Base-by-base conservation (phyloP, 805 yeast species). In the Schwanniomyces pseudopolymorphus region DNA sequence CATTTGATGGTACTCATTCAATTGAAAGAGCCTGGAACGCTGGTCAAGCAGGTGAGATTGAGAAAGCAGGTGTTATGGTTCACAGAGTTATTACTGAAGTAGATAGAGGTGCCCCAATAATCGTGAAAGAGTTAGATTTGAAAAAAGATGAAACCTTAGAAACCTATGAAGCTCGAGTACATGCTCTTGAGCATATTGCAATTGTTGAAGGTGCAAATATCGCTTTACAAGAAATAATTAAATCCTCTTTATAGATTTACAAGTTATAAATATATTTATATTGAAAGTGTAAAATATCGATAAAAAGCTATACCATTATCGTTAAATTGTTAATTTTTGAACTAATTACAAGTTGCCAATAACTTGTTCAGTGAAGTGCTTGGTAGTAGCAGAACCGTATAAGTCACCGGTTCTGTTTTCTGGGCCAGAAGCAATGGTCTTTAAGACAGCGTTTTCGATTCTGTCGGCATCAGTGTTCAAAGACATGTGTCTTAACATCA, bases 401-500 rank as follows among this genome's bases (percentile, higher is more conserved):
- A 94, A 81, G 72, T 92, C 99, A 70, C 89, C 89, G 57, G 99
- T 94, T 84, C 96, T 89, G 83, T 88, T 87, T 70, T 87, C 94
- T 56, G 90, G 83, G 60, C 97, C 97, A 41, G 96, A 88, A 53
- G 98, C 98, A 66, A 94, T 87, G 57, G 98, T 89, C 66, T 72
- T 78, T 64, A 79, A 75, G 47, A 91, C 97, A 49, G 99, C 98
- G 57, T 69, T 72, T 78, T 92, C 96, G 64, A 94, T 89, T 70
- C 75, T 80, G 69, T 81, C 85, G 59, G 97, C 98, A 64, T 85
- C 81, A 26, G 77, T 74, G 70, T 80, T 79, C 71, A 94, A 82
- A 44, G 89, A 85, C 98, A 94, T 92, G 81, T 94, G 99, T 78
- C 96, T 87, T 80, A 94, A 85, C 98, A 94, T 92, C 97, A 94